Evolutionary conservation across 306 rosid genomes (phyloP), one percentile per base, ranked within the genome.

Genomic region (Casuarina equisetifolia): DNA sequence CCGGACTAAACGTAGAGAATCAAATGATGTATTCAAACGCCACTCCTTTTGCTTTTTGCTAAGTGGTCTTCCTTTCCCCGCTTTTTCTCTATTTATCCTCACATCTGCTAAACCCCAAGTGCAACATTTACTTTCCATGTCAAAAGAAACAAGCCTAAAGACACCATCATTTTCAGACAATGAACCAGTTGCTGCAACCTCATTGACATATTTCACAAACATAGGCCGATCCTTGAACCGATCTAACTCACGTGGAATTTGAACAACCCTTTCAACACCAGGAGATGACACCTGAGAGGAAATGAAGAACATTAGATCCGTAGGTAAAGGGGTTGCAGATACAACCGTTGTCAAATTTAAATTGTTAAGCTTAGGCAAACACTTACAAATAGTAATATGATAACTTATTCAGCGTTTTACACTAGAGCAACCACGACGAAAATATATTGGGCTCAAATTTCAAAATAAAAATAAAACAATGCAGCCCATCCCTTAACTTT

Each of bases 1-100:
- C 81, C 96, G 84, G 68, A 94, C 98, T 75, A 94, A 85, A 51
- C 79, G 83, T 67, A 92, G 77, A 45, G 96, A 88, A 55, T 89
- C 88, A 67, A 94, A 94, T 52, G 97, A 81, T 70, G 90, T 89
- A 50, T 79, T 88, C 79, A 94, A 79, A 70, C 90, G 90, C 96
- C 96, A 94, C 45, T 92, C 93, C 84, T 93, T 84, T 84, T 89
- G 98, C 73, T 92, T 94, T 82, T 88, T 94, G 86, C 76, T 94
- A 67, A 94, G 88, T 19, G 97, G 97, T 88, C 97, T 88, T 77
- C 98, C 97, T 87, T 94, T 94, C 70, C 98, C 98, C 25, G 98
- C 89, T 53, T 91, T 93, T 77, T 87, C 90, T 85, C 97, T 88
- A 79, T 94, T 94, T 75, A 80, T 75, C 84, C 83, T 90, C 82